Evolutionary conservation across 352 stramenopile species (phyloP).

Genomic region (Pythium rishiriense): DNA sequence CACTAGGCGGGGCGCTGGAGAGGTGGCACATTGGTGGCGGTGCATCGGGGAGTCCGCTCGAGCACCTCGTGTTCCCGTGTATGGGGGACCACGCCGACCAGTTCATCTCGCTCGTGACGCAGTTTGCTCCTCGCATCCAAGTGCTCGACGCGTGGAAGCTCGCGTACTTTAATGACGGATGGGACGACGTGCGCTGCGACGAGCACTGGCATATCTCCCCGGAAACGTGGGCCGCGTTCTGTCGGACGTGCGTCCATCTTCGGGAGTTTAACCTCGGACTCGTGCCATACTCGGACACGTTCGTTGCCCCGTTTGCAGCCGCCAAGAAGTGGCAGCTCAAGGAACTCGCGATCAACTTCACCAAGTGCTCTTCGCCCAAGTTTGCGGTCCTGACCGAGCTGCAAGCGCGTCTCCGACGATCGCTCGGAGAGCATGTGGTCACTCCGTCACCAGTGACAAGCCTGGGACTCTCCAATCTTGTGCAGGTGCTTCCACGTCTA

Average conservation of each 20-base stretch:
- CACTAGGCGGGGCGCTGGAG: constrained; percentile 39
- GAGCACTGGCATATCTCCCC: constrained; percentile 52
- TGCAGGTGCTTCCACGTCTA: constrained; percentile 13
- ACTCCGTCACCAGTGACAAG: constrained; percentile 5
- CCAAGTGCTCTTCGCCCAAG: constrained; percentile 11
- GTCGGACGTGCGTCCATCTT: constrained; percentile 35
- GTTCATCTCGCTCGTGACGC: constrained; percentile 41
- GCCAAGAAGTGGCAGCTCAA: constrained; percentile 41
- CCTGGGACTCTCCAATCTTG: constrained; percentile 18
- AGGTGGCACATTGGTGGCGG: constrained; percentile 39
- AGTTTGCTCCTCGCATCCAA: constrained; percentile 52
- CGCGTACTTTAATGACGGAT: constrained; percentile 51
- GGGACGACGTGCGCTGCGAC: constrained; percentile 44
- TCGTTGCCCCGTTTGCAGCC: constrained; percentile 46
- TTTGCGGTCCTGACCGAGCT: constrained; percentile 18
- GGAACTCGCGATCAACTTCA: constrained; percentile 22
- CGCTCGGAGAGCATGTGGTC: constrained; percentile 7
- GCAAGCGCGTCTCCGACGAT: constrained; percentile 12
- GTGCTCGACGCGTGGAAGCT: constrained; percentile 60
- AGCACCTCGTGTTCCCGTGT: constrained; percentile 45
- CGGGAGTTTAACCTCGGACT: constrained; percentile 64
- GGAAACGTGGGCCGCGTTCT: constrained; percentile 46
- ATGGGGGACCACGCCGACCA: constrained; percentile 37
- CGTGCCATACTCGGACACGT: constrained; percentile 50
- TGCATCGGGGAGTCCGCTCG: constrained; percentile 27